Evolutionary conservation across 352 stramenopile genomes (phyloP).

Genomic region (Pythium dissotocum): DNA sequence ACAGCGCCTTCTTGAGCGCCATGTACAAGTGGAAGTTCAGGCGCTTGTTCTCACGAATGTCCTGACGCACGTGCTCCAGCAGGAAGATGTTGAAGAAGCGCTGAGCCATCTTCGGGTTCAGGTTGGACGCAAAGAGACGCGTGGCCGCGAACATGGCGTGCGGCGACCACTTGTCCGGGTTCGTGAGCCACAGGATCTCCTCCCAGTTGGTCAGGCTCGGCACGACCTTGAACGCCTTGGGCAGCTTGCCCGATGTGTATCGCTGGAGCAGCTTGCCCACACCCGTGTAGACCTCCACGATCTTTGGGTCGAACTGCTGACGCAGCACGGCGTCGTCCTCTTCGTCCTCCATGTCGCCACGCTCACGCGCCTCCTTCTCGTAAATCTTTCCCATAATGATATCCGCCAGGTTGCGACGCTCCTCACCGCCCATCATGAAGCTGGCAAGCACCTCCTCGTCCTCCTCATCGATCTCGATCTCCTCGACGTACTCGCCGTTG

Average conservation of each 20-base stretch:
- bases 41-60: conserved; percentile 97
- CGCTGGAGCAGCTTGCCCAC: conserved; percentile 97
- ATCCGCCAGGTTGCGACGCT: conserved; percentile 95
- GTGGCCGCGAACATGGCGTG: conserved; percentile 98
- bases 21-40: conserved; percentile 99
- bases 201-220: conserved; percentile 99
- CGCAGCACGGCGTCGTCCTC: conserved; percentile 50
- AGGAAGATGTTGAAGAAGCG: conserved; percentile 99
- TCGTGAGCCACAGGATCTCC: conserved; percentile 97
- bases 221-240: conserved; percentile 99
- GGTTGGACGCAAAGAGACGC: conserved; percentile 98
- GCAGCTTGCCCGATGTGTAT: conserved; percentile 98
- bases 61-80: conserved; percentile 95
- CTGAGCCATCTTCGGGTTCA: conserved; percentile 99
- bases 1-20: conserved; percentile 98
- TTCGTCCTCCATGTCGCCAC: conserved; percentile 78
- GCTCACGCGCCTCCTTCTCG: conserved; percentile 92
- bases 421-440: conserved; percentile 82
- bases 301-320: conserved; percentile 91
- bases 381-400: conserved; percentile 99
- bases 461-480: conserved; percentile 87
- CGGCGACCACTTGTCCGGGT: conserved; percentile 97
- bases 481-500: conserved; percentile 91
- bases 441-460: conserved; percentile 86
- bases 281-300: conserved; percentile 98